These are phyloP conservation scores for Metschnikowia rubicola DNA, from an alignment of 805 yeast genomes.

Conservation along the genomic window DNA sequence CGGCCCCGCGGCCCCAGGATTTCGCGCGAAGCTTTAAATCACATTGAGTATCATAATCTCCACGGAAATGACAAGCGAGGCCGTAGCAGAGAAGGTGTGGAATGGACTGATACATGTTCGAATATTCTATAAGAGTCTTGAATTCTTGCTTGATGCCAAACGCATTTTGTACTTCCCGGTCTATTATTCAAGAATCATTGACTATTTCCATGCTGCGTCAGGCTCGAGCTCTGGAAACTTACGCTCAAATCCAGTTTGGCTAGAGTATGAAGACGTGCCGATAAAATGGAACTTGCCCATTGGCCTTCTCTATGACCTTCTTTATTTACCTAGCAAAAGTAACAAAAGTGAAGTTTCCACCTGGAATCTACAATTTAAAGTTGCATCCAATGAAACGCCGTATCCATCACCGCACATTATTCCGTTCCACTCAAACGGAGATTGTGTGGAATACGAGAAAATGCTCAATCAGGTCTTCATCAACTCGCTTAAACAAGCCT, in stretches of 20 bases:
- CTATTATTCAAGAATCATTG: constrained; percentile 33
- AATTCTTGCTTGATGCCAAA: constrained; percentile 21
- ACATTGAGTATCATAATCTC: not conserved
- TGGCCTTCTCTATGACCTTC: constrained; percentile 61
- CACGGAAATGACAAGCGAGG: constrained; percentile 5
- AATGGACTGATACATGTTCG: constrained; percentile 48
- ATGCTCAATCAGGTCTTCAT: constrained; percentile 55
- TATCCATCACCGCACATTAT: constrained; percentile 32
- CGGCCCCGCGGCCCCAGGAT: no score
- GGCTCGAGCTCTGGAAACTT: constrained; percentile 14
- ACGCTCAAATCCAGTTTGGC: constrained; percentile 46
- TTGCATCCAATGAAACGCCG: constrained; percentile 3
- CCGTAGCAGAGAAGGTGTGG: constrained; percentile 46
- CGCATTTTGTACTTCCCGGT: constrained; percentile 55
- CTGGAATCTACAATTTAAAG: constrained; percentile 36
- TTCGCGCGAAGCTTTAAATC: no score
- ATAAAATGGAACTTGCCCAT: constrained; percentile 75
- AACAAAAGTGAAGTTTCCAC: constrained; percentile 34
- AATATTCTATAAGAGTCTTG: constrained; percentile 24
- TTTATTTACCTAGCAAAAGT: constrained; percentile 36
- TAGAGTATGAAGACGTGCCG: constrained; percentile 62
- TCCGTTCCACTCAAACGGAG: constrained; percentile 23
- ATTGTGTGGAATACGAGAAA: constrained; percentile 21
- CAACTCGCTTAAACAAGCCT: constrained; percentile 80
- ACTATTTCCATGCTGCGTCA: constrained; percentile 30